phyloP scores from a whole-genome alignment of 306 rosid genomes.

The Leucaena leucocephala region DNA sequence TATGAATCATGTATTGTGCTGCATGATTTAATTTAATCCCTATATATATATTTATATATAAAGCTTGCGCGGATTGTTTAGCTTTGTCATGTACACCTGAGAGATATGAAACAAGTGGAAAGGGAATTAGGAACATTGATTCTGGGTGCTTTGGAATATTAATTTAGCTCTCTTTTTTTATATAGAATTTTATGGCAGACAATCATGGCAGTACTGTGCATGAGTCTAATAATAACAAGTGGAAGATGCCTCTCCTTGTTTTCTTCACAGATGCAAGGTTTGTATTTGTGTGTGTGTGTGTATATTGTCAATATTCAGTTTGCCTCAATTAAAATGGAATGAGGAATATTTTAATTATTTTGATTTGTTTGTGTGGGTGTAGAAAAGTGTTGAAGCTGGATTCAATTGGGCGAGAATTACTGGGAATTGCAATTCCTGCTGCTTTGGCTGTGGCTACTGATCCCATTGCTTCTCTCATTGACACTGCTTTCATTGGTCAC shows the following conservation, averaged over 20 bases:
- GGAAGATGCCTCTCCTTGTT: constrained; percentile 71
- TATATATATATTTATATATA: no score
- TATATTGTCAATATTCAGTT: no score
- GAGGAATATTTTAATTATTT: background rate
- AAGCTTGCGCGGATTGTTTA: no score
- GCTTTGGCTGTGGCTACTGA: constrained; percentile 97
- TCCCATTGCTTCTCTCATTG: constrained; percentile 94
- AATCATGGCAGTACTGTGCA: constrained; percentile 23
- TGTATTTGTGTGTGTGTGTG: no score
- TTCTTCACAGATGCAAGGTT: constrained; percentile 96
- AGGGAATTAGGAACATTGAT: background rate
- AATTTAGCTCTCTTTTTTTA: background rate
- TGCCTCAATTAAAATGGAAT: background rate
- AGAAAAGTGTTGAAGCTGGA: constrained; percentile 83
- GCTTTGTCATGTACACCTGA: no score
- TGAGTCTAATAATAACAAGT: constrained; percentile 29
- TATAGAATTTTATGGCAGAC: constrained; percentile 52
- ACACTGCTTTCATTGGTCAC: constrained; percentile 97
- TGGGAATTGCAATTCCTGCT: constrained; percentile 88
- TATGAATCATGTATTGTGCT: no score
- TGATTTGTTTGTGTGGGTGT: constrained; percentile 34
- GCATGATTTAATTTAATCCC: background rate
- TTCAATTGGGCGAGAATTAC: constrained; percentile 68
- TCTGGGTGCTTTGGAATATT: background rate
- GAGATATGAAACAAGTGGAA: background rate